Evolutionary conservation across 2,329 filamentous ascomycete species (phyloP), one percentile per base, ranked within the genome.

Genomic region (Colletotrichum zoysiae): DNA sequence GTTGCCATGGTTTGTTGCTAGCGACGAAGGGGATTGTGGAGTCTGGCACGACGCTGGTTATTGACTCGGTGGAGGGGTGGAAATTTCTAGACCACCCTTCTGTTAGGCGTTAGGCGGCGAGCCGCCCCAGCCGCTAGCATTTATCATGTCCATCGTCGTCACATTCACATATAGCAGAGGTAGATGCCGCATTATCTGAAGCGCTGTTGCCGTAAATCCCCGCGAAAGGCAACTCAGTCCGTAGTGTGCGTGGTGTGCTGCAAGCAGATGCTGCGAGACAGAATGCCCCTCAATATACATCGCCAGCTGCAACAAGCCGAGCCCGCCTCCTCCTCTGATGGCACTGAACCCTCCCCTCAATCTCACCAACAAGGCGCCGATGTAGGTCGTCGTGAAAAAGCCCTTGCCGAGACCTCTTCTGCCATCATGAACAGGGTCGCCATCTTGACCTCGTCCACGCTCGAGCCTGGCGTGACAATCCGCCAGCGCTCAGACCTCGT

Each of bases 381-480:
- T 23, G 42, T 65, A 65, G 65, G 59, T 72, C 65, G 53, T 69
- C 65, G 70, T 69, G 58, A 65, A 5, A 59, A 65, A 38, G 48
- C 60, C 65, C 66, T 70, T 65, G 70, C 48, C 44, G 70, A 72
- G 59, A 70, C 70, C 60, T 72, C 70, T 14, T 53, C 67, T 55
- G 67, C 57, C 67, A 71, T 73, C 72, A 80, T 82, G 81, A 80
- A 81, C 74, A 80, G 82, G 71, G 77, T 81, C 71, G 78, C 77
- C 63, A 77, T 84, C 74, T 78, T 84, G 67, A 79, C 82, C 55
- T 78, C 81, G 73, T 80, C 82, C 59, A 80, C 75, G 57, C 79
- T 80, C 77, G 79, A 82, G 74, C 78, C 80, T 3, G 73, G 74
- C 11, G 76, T 77, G 35, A 75, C 77, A 46, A 72, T 77, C 58